Base-by-base conservation (phyloP, 352 stramenopile genomes). In the Phytophthora citricola region DNA sequence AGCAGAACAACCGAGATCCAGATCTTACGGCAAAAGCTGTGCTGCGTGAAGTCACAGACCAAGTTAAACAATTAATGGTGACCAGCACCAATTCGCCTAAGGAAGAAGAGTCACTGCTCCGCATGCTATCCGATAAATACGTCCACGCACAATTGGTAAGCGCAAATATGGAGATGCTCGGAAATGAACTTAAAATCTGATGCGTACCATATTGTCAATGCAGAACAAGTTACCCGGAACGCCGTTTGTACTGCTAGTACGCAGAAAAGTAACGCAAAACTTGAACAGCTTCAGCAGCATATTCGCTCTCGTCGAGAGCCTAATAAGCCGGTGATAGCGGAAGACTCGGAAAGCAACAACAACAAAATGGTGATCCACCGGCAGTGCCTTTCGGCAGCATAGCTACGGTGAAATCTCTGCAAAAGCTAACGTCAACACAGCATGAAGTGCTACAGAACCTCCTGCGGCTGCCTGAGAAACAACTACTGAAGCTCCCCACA, bases 121-220 rank as follows among this genome's bases (percentile, higher is more conserved):
- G 66, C 6, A 69, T 79, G 58, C 69, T 90, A 3, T 73, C 60
- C 17, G 71, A 84, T 4, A 87, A 86, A 53, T 89, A 79, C 65
- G 36, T 81, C 5, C 39, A 66, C 17, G 17, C 47, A 12, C 65
- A 58, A 24, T 61, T 89, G 51, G 79, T 88, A 71, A 49, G 58
- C 4, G 32, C 12, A 22, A 11, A 0, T 22, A 39, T 54, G 5
- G 20, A 6, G 20, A 29, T 8, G 29, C 12, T 50, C n/a, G 10
- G 20, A 27, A 20, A 29, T 20, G 22, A 41, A 8, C 22, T 43
- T 10, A 34, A 3, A 47, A 3, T 44, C 24, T 61, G 15, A 56
- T n/a, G 14, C 10, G 22, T 20, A 20, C 17, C 17, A 20, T 43
- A 9, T 17, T 44, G 12, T 57, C 41, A 31, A 27, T 26, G 22